These are phyloP conservation scores for Aurifilum marmelostoma DNA, from an alignment of 2,329 filamentous ascomycete species.

Conservation along the genomic window DNA sequence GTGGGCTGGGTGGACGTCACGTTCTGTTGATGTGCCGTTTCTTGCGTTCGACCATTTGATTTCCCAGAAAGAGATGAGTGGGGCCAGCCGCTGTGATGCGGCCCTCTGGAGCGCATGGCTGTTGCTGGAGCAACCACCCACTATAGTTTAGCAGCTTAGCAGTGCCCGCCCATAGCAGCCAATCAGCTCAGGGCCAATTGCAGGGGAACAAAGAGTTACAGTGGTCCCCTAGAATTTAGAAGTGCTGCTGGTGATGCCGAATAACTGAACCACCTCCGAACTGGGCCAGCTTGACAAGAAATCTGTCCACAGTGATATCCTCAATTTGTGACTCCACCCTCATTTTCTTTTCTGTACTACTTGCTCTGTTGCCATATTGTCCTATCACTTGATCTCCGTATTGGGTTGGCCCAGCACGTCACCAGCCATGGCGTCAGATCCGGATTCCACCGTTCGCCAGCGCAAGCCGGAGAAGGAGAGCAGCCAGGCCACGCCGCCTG, in stretches of 20 bases:
- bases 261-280: neutral
- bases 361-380: neutral
- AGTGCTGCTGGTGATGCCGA: neutral
- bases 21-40: neutral
- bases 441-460: conserved; percentile 27
- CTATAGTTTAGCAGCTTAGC: neutral
- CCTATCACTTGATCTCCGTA: too few relatives aligned
- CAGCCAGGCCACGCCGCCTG: conserved; percentile 1
- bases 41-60: neutral
- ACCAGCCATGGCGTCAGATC: conserved; percentile 21
- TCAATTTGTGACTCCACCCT: neutral
- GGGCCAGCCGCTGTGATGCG: neutral
- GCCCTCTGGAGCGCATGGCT: neutral
- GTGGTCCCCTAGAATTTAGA: neutral
- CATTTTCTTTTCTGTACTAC: neutral
- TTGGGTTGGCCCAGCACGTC: neutral
- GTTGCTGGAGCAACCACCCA: conserved; percentile 21
- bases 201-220: neutral
- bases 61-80: neutral
- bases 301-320: conserved; percentile 5
- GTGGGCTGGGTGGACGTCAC: neutral
- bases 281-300: neutral
- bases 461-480: conserved; percentile 19
- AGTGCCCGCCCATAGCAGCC: neutral
- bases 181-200: conserved; percentile 17